Evolutionary conservation across 2,329 filamentous ascomycete genomes (phyloP).

Genomic region (Davidsoniella virescens): DNA sequence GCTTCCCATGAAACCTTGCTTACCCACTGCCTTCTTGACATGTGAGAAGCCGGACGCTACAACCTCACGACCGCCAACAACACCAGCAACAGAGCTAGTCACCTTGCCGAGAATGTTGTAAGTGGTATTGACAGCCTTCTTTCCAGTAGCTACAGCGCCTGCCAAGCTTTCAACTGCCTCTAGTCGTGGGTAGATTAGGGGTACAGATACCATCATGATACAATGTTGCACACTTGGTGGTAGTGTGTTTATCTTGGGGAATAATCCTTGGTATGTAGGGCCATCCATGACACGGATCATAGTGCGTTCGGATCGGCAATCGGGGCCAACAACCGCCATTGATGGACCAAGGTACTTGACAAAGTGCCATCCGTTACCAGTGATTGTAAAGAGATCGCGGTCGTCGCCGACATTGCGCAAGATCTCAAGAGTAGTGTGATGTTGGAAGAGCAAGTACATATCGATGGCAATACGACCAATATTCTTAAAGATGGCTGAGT

Average conservation of each 20-base stretch:
- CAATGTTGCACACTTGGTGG: conserved; percentile 92
- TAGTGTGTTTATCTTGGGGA: conserved; percentile 82
- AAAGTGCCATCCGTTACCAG: conserved; percentile 96
- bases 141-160: conserved; percentile 81
- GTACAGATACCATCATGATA: conserved; percentile 88
- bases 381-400: conserved; percentile 86
- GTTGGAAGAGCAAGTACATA: conserved; percentile 97
- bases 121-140: conserved; percentile 89
- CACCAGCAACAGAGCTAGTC: conserved; percentile 83
- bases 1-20: conserved; percentile 86
- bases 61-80: conserved; percentile 86
- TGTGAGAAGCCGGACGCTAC: conserved; percentile 86
- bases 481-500: conserved; percentile 94
- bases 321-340: conserved; percentile 75
- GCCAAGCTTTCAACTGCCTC: conserved; percentile 85
- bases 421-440: conserved; percentile 89
- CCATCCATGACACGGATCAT: conserved; percentile 87
- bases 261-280: conserved; percentile 91
- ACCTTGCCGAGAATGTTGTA: conserved; percentile 95
- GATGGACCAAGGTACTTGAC: conserved; percentile 90
- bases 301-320: conserved; percentile 82
- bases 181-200: conserved; percentile 75
- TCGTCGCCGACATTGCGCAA: conserved; percentile 79
- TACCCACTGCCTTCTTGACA: conserved; percentile 92
- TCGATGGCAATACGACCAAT: conserved; percentile 89